Evolutionary conservation across 2,329 filamentous ascomycete genomes (phyloP).

Genomic region (Calonectria henricotiae): DNA sequence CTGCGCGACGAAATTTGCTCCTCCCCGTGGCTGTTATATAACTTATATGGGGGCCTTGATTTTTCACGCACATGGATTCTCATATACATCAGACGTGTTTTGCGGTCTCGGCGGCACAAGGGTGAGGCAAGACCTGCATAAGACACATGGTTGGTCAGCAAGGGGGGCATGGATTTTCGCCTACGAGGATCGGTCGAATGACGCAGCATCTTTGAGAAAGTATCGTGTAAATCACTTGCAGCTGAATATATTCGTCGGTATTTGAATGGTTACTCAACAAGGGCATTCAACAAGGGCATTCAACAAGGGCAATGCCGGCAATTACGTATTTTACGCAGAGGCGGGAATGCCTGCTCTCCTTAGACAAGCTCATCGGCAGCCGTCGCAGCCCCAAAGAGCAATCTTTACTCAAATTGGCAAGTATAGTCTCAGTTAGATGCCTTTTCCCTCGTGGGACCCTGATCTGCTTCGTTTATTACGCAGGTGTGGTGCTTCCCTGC

Average conservation of each 20-base stretch:
- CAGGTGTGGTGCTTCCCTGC: background rate
- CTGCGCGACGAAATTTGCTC: background rate
- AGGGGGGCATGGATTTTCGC: background rate
- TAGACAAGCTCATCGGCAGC: background rate
- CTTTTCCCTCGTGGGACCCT: conserved; percentile 11
- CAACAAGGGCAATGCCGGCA: background rate
- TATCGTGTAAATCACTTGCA: background rate
- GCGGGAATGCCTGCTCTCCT: conserved; percentile 11
- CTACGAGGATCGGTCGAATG: background rate
- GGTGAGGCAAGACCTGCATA: conserved; percentile 6
- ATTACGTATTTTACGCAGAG: background rate
- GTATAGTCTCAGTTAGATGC: conserved; percentile 16
- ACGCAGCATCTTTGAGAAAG: conserved; percentile 1
- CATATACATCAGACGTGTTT: conserved; percentile 18
- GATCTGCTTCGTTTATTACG: conserved; percentile 7
- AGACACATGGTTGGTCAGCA: conserved; percentile 11
- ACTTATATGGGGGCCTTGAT: background rate
- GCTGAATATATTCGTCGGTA: background rate
- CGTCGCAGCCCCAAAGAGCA: background rate
- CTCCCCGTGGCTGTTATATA: background rate
- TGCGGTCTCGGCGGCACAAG: conserved; percentile 3
- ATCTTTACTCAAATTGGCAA: conserved; percentile 16
- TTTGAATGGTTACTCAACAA: background rate
- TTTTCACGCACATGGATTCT: background rate
- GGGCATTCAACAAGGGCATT: background rate